Evolutionary conservation across 2,329 filamentous ascomycete genomes (phyloP).

Genomic region (Corniculantispora saksenae): DNA sequence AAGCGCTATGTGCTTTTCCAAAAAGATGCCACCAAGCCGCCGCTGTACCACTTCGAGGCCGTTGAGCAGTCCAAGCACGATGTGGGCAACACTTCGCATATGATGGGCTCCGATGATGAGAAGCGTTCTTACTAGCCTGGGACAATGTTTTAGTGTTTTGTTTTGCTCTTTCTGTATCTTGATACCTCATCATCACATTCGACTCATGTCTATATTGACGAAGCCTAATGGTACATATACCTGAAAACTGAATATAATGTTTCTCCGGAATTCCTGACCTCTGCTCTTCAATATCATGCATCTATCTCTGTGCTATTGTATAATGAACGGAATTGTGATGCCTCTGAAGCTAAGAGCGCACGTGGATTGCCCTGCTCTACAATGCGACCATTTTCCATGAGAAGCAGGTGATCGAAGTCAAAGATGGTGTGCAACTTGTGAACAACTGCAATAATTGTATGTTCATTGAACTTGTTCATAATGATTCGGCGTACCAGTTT

Average conservation of each 20-base stretch:
- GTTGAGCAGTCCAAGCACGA: conserved; percentile 23
- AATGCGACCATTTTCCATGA: conserved; percentile 52
- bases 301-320: too few relatives aligned
- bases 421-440: conserved; percentile 47
- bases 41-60: conserved; percentile 44
- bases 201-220: not conserved
- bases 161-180: not conserved
- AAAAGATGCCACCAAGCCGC: conserved; percentile 43
- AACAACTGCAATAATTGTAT: conserved; percentile 52
- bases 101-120: conserved; percentile 10
- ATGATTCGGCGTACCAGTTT: conserved; percentile 30
- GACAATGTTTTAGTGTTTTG: not conserved
- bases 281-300: too few relatives aligned
- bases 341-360: too few relatives aligned
- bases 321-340: too few relatives aligned
- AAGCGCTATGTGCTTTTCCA: conserved; percentile 58
- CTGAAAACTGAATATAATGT: not conserved
- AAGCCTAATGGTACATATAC: not conserved
- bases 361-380: too few relatives aligned
- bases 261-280: too few relatives aligned
- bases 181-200: not conserved
- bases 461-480: conserved; percentile 33
- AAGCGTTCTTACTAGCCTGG: conserved; percentile 7
- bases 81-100: not conserved
- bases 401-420: conserved; percentile 59